Percentiles rank a stretch among this genome's conserved stretches.
These are phyloP conservation scores for Termitomyces sp. DNA, from an alignment of 768 basidiomycete genomes.

Conservation along the genomic window DNA sequence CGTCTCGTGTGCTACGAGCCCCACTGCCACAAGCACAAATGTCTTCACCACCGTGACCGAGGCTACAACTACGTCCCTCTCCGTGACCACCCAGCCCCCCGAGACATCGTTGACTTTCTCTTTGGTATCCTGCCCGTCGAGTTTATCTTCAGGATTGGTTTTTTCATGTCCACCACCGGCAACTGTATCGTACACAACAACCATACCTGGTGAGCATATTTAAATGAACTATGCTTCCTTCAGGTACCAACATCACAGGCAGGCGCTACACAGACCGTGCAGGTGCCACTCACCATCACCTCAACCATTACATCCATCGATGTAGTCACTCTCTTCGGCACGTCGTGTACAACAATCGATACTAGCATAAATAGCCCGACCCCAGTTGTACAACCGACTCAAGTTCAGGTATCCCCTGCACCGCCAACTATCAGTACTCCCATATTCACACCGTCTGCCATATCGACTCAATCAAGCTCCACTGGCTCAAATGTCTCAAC, in stretches of 20 bases:
- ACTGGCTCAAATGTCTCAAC: constrained; percentile 39
- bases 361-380: background rate
- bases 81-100: constrained; percentile 24
- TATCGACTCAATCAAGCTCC: constrained; percentile 25
- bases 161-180: constrained; percentile 10
- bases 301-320: constrained; percentile 26
- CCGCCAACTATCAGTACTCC: background rate
- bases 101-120: constrained; percentile 26
- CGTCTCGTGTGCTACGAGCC: constrained; percentile 36
- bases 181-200: constrained; percentile 13
- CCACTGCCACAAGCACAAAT: constrained; percentile 39
- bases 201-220: constrained; percentile 18
- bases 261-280: constrained; percentile 22
- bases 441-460: constrained; percentile 25
- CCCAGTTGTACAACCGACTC: background rate
- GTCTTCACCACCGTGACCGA: constrained; percentile 28
- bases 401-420: constrained; percentile 6
- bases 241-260: constrained; percentile 1
- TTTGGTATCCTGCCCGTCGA: constrained; percentile 23
- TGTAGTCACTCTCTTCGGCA: constrained; percentile 36
- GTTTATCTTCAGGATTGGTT: background rate
- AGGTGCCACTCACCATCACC: constrained; percentile 36
- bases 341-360: constrained; percentile 24
- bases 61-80: constrained; percentile 32
- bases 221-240: constrained; percentile 17